These are phyloP conservation scores for Discostella pseudostelligera DNA, from an alignment of 108 stramenopile genomes.

Conservation along the genomic window DNA sequence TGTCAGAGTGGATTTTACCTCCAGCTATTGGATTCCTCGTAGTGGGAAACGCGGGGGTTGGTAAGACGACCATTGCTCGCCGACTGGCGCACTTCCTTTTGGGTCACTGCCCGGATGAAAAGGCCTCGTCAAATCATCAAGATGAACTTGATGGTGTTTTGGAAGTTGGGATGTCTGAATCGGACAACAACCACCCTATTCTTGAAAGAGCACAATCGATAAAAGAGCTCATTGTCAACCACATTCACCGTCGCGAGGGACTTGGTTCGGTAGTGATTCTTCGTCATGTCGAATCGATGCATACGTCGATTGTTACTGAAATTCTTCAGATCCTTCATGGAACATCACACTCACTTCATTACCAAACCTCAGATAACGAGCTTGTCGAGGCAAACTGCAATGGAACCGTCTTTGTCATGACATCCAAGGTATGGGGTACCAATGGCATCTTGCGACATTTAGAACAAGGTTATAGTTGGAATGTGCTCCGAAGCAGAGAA, in stretches of 20 bases:
- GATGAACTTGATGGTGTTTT: slow-evolving; percentile 10
- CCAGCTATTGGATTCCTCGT: slow-evolving; percentile 36
- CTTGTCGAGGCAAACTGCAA: slow-evolving; percentile 23
- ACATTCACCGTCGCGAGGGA: slow-evolving; percentile 26
- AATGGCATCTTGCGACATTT: slow-evolving; percentile 33
- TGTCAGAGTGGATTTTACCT: slow-evolving; percentile 26
- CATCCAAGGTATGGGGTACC: slow-evolving; percentile 44
- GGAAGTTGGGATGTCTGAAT: slow-evolving; percentile 11
- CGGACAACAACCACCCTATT: neutral
- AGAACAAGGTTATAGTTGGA: slow-evolving; percentile 25
- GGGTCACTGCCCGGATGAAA: slow-evolving; percentile 21
- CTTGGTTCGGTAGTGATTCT: slow-evolving; percentile 36
- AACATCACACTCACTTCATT: slow-evolving; percentile 20
- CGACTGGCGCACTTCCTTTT: slow-evolving; percentile 20
- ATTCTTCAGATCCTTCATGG: slow-evolving; percentile 23
- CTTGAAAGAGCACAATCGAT: neutral
- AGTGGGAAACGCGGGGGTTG: slow-evolving; percentile 34
- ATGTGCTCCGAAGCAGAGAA: slow-evolving; percentile 14
- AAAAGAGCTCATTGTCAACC: slow-evolving; percentile 30
- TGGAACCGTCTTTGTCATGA: slow-evolving; percentile 42
- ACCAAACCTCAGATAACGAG: slow-evolving; percentile 6
- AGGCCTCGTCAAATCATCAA: slow-evolving; percentile 5
- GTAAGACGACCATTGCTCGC: slow-evolving; percentile 28
- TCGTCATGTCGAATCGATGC: slow-evolving; percentile 36
- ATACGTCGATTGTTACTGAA: slow-evolving; percentile 17